Conservation (phyloP, 306 rosid species). For the Glycyrrhiza uralensis region DNA sequence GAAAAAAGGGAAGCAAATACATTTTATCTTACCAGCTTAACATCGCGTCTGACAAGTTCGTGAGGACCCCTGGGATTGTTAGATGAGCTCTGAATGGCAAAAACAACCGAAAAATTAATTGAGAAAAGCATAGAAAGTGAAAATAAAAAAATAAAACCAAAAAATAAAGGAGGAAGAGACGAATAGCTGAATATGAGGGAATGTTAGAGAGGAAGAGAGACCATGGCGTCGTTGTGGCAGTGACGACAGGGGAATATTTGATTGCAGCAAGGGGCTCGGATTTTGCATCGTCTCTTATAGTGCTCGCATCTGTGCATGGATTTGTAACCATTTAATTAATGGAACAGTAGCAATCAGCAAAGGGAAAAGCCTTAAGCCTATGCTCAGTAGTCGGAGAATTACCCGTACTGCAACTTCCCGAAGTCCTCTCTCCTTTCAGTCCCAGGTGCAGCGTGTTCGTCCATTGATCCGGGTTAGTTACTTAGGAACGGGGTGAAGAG, state of each 20-base stretch:
- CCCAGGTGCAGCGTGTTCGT: conserved; percentile 4
- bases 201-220: not conserved
- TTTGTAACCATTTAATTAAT: not conserved
- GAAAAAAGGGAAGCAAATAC: too few species aligned
- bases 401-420: conserved; percentile 49
- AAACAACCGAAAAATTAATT: not conserved
- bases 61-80: conserved; percentile 51
- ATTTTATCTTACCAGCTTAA: conserved; percentile 52
- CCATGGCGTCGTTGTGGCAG: conserved; percentile 74
- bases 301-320: conserved; percentile 48
- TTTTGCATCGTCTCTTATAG: conserved; percentile 60
- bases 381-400: not conserved
- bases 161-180: not conserved
- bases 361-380: not conserved
- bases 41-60: conserved; percentile 58
- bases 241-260: conserved; percentile 63
- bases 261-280: conserved; percentile 74
- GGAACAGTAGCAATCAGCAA: not conserved
- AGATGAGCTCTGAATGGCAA: conserved; percentile 43
- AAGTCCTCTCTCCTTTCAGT: conserved; percentile 12
- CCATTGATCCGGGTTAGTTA: not conserved
- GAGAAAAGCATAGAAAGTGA: too few species aligned
- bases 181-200: not conserved
- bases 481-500: too few species aligned
- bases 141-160: too few species aligned